Conservation (phyloP, 2,329 filamentous ascomycete genomes). For the Annulohypoxylon truncatum region DNA sequence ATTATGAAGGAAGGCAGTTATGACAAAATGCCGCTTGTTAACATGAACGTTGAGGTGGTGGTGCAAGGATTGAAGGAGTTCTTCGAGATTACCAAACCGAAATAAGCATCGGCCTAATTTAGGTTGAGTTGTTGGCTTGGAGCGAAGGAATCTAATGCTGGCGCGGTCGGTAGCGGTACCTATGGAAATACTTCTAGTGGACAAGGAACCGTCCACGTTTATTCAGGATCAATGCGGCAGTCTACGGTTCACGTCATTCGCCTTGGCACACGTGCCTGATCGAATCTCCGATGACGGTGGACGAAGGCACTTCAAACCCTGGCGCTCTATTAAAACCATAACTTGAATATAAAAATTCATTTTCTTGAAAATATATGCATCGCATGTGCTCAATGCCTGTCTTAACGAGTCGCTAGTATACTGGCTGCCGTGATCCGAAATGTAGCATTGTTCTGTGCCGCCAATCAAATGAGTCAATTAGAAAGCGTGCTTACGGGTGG, state of each 20-base stretch:
- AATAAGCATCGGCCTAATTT: constrained; percentile 33
- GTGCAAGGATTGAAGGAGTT: constrained; percentile 83
- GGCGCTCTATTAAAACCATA: background rate
- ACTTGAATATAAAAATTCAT: background rate
- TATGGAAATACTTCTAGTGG: background rate
- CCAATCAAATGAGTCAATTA: constrained; percentile 11
- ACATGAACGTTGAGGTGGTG: constrained; percentile 87
- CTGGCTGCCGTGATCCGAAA: background rate
- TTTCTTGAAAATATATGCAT: background rate
- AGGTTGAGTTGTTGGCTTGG: background rate
- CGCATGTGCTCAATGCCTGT: background rate
- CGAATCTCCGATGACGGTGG: background rate
- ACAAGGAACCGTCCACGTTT: background rate
- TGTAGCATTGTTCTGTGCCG: constrained; percentile 15
- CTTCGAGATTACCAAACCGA: constrained; percentile 76
- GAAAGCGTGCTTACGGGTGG: constrained; percentile 9
- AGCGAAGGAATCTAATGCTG: background rate
- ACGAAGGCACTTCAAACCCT: no score
- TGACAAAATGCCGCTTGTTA: constrained; percentile 85
- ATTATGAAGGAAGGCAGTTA: constrained; percentile 89
- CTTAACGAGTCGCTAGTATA: background rate
- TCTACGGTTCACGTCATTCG: background rate
- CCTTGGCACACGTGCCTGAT: background rate
- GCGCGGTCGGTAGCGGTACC: background rate
- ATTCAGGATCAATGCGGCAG: background rate